Evolutionary conservation across 108 stramenopile genomes (phyloP).

Genomic region (Cylindrotheca closterium): DNA sequence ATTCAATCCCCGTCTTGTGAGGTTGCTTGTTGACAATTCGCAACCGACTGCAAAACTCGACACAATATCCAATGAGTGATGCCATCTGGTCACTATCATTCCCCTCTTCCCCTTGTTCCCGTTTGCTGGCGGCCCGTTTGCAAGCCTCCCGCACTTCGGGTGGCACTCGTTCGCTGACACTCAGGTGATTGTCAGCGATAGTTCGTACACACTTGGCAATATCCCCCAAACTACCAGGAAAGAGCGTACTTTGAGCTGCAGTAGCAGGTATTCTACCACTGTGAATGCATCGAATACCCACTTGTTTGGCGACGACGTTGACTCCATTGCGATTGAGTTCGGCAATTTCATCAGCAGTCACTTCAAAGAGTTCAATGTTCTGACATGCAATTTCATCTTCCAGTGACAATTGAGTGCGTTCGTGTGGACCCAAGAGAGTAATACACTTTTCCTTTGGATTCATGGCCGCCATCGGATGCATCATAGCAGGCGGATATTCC

Average conservation of each 20-base stretch:
- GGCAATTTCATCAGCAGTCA: conserved; percentile 22
- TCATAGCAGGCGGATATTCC: not conserved
- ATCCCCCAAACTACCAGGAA: conserved; percentile 26
- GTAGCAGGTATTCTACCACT: conserved; percentile 19
- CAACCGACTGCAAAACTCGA: conserved; percentile 22
- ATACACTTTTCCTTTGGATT: conserved; percentile 2
- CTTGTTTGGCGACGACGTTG: conserved; percentile 26
- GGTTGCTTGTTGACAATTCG: conserved; percentile 35
- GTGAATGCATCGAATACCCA: conserved; percentile 52
- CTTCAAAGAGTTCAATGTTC: conserved; percentile 44
- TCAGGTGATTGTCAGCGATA: conserved; percentile 39
- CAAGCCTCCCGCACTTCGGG: conserved; percentile 27
- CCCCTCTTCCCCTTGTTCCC: conserved; percentile 8
- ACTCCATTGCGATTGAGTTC: conserved; percentile 17
- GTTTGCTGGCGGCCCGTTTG: conserved; percentile 17
- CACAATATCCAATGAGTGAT: conserved; percentile 39
- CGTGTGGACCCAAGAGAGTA: conserved; percentile 19
- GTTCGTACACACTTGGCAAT: conserved; percentile 18
- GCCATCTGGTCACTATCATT: conserved; percentile 22
- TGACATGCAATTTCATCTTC: conserved; percentile 30
- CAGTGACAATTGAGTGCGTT: conserved; percentile 7
- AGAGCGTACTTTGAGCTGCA: conserved; percentile 7
- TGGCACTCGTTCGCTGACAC: conserved; percentile 21
- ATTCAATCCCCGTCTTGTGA: conserved; percentile 39
- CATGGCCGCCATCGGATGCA: not conserved